A percentile compares a stretch with the other conserved stretches of the same genome.
These are phyloP conservation scores for Xanthoceras sorbifolium DNA, from an alignment of 345 rosid species.

Conservation along the genomic window DNA sequence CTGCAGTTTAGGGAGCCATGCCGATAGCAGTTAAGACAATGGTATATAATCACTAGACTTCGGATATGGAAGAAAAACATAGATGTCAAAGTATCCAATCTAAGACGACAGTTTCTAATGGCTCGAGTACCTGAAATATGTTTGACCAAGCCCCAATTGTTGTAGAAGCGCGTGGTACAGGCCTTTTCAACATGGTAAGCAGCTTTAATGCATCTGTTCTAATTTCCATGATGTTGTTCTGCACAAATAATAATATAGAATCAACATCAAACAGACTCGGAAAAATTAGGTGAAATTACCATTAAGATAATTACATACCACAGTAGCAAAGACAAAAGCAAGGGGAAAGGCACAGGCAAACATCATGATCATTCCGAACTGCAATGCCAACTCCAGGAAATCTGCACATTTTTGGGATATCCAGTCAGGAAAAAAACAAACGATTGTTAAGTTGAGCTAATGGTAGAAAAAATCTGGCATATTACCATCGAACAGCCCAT, in stretches of 20 bases:
- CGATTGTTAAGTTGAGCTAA: neutral
- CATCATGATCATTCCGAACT: slow-evolving; percentile 99
- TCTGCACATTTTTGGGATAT: slow-evolving; percentile 42
- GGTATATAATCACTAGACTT: neutral
- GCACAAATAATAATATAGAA: slow-evolving; percentile 17
- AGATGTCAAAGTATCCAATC: neutral
- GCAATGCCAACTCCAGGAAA: slow-evolving; percentile 80
- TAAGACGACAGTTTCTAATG: neutral
- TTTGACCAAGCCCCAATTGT: slow-evolving; percentile 93
- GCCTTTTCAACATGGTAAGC: slow-evolving; percentile 69
- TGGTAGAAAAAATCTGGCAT: slow-evolving; percentile 10
- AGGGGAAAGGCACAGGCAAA: slow-evolving; percentile 96
- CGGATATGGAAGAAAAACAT: neutral
- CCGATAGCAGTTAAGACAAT: slow-evolving; percentile 8
- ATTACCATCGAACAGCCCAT: slow-evolving; percentile 92
- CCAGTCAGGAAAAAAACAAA: slow-evolving; percentile 12
- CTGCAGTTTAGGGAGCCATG: slow-evolving; percentile 34
- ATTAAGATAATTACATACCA: slow-evolving; percentile 42
- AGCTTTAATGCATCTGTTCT: slow-evolving; percentile 88
- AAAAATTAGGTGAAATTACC: slow-evolving; percentile 11
- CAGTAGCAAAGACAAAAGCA: slow-evolving; percentile 71
- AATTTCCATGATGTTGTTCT: slow-evolving; percentile 82
- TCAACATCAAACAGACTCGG: neutral
- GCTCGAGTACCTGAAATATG: slow-evolving; percentile 75
- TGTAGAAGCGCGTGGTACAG: slow-evolving; percentile 80